A percentile compares a stretch with the other conserved stretches of the same genome.
Conservation (phyloP, 306 rosid species). For the Cicer yamashitae region DNA sequence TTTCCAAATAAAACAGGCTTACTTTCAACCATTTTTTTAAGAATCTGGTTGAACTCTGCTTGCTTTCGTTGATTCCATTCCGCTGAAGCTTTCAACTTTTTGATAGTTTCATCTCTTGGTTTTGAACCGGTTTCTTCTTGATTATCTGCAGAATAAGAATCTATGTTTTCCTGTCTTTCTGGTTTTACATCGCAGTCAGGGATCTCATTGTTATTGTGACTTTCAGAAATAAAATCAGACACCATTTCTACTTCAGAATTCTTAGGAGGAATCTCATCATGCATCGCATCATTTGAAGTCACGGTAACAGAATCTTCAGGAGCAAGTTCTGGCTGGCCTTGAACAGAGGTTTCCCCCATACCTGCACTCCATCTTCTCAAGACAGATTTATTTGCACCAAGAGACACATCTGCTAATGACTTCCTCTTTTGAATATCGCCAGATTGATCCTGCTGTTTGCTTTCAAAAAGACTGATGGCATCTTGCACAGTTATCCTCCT, state of each 20-base stretch:
- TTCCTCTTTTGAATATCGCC: constrained; percentile 66
- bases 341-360: constrained; percentile 71
- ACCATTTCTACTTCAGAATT: constrained; percentile 49
- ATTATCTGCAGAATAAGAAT: constrained; percentile 52
- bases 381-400: constrained; percentile 76
- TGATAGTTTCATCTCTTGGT: constrained; percentile 50
- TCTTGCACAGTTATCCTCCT: constrained; percentile 92
- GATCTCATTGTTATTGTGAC: constrained; percentile 50
- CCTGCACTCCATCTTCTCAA: constrained; percentile 98
- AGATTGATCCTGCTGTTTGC: constrained; percentile 78
- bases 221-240: constrained; percentile 53
- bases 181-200: constrained; percentile 49
- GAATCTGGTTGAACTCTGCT: constrained; percentile 85
- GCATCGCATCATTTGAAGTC: constrained; percentile 50
- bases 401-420: constrained; percentile 66
- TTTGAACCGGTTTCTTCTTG: constrained; percentile 51
- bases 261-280: constrained; percentile 46
- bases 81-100: constrained; percentile 60
- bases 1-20: constrained; percentile 62
- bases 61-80: constrained; percentile 84
- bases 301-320: constrained; percentile 56
- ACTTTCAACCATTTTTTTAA: constrained; percentile 78
- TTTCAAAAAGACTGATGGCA: constrained; percentile 91
- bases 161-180: constrained; percentile 54
- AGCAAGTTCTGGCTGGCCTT: constrained; percentile 57